phyloP scores from a whole-genome alignment of 208 protist genomes.

The Phytomonas francai region DNA sequence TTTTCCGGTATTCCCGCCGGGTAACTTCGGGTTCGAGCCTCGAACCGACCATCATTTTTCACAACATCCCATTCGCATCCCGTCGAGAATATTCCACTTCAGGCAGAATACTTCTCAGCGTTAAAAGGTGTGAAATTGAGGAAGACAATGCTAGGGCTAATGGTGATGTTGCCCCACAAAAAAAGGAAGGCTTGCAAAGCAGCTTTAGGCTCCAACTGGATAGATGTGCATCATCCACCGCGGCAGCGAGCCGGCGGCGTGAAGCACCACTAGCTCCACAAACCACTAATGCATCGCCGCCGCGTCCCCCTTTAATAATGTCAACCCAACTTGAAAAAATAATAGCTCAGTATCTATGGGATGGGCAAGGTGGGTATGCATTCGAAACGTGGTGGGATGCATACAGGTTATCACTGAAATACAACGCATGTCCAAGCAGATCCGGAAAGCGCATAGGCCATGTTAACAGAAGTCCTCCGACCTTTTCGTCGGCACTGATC shows the following conservation, averaged over 20 bases:
- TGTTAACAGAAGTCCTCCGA: background rate
- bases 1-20: background rate
- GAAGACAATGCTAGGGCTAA: background rate
- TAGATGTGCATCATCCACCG: background rate
- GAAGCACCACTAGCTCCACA: background rate
- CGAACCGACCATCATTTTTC: background rate
- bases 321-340: background rate
- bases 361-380: background rate
- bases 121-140: background rate
- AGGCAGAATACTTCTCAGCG: background rate
- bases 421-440: background rate
- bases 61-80: background rate
- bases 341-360: background rate
- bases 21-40: background rate
- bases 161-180: background rate
- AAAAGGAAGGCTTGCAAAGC: background rate
- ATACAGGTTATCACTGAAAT: background rate
- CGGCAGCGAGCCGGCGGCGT: background rate
- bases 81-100: background rate
- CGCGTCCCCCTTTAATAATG: background rate
- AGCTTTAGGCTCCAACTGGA: background rate
- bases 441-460: background rate
- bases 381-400: background rate
- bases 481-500: background rate
- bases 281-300: background rate